phyloP scores from a whole-genome alignment of 345 rosid genomes.

The Populus ilicifolia region DNA sequence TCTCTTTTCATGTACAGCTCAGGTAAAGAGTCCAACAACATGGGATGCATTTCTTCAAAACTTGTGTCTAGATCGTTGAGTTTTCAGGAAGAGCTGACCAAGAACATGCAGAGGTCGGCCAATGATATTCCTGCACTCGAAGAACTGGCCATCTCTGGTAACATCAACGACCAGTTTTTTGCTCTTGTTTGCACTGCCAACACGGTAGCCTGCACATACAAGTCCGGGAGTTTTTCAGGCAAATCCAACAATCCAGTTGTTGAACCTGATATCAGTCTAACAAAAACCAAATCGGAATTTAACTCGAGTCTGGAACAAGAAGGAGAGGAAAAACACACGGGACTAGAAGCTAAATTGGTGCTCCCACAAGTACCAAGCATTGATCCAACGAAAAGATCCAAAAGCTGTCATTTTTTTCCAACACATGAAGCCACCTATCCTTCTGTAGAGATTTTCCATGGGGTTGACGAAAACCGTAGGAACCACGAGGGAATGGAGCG shows the following conservation, averaged over 20 bases:
- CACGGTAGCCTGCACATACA: not conserved
- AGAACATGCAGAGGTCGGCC: slow-evolving; percentile 18
- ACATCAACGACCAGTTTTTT: slow-evolving; percentile 18
- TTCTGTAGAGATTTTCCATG: slow-evolving; percentile 4
- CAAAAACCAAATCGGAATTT: not conserved
- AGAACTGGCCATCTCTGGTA: slow-evolving; percentile 1
- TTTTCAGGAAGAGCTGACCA: slow-evolving; percentile 22
- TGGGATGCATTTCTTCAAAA: slow-evolving; percentile 50
- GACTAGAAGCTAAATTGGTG: not conserved
- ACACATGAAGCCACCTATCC: not conserved
- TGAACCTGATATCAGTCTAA: not conserved
- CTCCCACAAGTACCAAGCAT: not conserved
- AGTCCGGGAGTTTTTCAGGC: slow-evolving; percentile 5
- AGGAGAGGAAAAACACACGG: not conserved
- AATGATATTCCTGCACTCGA: not conserved
- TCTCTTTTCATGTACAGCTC: not conserved
- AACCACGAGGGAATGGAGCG: not conserved
- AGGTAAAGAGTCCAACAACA: not conserved
- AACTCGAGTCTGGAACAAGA: slow-evolving; percentile 10
- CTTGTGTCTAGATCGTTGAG: slow-evolving; percentile 29
- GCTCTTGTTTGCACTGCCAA: slow-evolving; percentile 18
- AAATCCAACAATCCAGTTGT: not conserved
- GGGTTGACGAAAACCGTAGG: too few species aligned
- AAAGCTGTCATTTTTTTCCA: slow-evolving; percentile 24
- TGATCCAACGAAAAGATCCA: slow-evolving; percentile 22